Evolutionary conservation across 306 rosid species (phyloP), one percentile per base, ranked within the genome.

Genomic region (Benincasa hispida): DNA sequence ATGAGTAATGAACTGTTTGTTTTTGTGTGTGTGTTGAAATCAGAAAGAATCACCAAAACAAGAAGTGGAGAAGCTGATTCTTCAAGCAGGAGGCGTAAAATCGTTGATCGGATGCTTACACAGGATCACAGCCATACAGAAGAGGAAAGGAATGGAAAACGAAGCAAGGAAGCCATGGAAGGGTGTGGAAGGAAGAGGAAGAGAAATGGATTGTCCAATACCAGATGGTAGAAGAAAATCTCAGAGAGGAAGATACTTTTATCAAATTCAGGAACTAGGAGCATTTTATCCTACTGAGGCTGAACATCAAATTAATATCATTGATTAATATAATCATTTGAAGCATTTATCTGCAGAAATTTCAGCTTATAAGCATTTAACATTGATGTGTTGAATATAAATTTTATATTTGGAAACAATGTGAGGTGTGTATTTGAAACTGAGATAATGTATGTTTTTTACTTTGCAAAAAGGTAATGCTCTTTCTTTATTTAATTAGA

Each of bases 211-310:
- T 0, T 90, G 85, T 25, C 98, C 92, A 10, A 78, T 82, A 50
- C 98, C 98, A 6, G 98, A 93, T 79, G 98, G 98, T n/a, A n/a
- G n/a, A n/a, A n/a, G n/a, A n/a, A n/a, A n/a, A n/a, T n/a, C n/a
- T n/a, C n/a, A n/a, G n/a, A n/a, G n/a, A n/a, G n/a, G n/a, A n/a
- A n/a, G n/a, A n/a, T n/a, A n/a, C n/a, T n/a, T n/a, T n/a, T n/a
- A n/a, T n/a, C 91, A 90, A 82, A 86, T 91, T 88, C 88, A 84
- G 17, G 91, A 89, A 60, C 89, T 86, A 19, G 90, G 88, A 84
- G 65, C 83, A 12, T 91, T 91, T 78, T 88, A 86, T 82, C 88
- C 90, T 30, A 96, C 98, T 4, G 96, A 91, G 82, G 83, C 97
- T 57, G 98, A 90, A 76, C 97, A 93, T 82, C 98, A 93, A 96